A percentile compares a stretch with the other conserved stretches of the same genome.
Conservation (phyloP, 2,329 filamentous ascomycete genomes). For the Trichoderma pleuroti region DNA sequence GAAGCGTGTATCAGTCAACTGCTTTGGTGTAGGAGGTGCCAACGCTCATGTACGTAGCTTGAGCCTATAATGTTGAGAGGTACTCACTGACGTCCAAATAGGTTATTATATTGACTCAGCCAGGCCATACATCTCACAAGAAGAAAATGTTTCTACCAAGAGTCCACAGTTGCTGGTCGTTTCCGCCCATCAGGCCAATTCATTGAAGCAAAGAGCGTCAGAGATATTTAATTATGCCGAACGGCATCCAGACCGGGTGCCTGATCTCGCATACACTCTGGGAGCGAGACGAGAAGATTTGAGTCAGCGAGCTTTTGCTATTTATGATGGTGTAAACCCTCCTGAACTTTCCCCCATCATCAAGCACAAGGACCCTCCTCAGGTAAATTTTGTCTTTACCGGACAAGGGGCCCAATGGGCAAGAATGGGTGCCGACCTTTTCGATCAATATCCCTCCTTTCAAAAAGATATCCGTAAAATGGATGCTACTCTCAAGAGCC, state of each 20-base stretch:
- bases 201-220: background rate
- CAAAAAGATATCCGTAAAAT: background rate
- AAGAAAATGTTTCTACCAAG: background rate
- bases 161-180: background rate
- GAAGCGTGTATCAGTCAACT: slow-evolving; percentile 30
- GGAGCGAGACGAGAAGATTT: background rate
- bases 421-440: slow-evolving; percentile 29
- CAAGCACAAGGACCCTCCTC: slow-evolving; percentile 21
- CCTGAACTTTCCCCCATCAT: slow-evolving; percentile 32
- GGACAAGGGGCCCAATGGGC: slow-evolving; percentile 36
- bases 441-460: background rate
- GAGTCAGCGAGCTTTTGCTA: slow-evolving; percentile 27
- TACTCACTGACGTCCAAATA: background rate
- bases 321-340: slow-evolving; percentile 33
- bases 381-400: slow-evolving; percentile 29
- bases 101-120: background rate
- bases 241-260: background rate
- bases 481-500: background rate
- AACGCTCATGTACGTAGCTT: slow-evolving; percentile 32
- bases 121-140: background rate
- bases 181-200: background rate
- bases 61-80: background rate
- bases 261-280: background rate
- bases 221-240: background rate
- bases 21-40: slow-evolving; percentile 36